Evolutionary conservation across 805 yeast genomes (phyloP).

Genomic region (Saturnispora hagleri): DNA sequence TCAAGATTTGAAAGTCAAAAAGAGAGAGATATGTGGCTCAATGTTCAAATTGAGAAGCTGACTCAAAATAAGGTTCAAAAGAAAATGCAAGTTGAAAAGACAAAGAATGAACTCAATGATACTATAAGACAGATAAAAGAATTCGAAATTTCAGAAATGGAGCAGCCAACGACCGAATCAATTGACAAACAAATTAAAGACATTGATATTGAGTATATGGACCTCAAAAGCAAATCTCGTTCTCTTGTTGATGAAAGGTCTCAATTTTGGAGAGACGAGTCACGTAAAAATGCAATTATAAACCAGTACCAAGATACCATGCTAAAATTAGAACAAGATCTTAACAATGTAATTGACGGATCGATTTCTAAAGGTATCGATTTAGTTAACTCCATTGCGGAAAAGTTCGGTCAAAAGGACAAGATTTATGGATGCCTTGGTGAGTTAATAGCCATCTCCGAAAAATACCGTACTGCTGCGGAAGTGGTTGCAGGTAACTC

Average conservation of each 20-base stretch:
- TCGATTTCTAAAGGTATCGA: constrained; percentile 59
- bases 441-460: constrained; percentile 71
- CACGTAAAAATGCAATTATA: constrained; percentile 46
- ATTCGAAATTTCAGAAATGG: background rate
- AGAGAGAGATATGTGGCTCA: constrained; percentile 65
- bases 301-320: constrained; percentile 44
- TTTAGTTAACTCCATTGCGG: constrained; percentile 56
- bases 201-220: constrained; percentile 18
- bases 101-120: constrained; percentile 32
- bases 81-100: constrained; percentile 25
- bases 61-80: constrained; percentile 13
- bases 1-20: constrained; percentile 44
- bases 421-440: constrained; percentile 81
- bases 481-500: constrained; percentile 87
- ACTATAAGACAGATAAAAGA: constrained; percentile 17
- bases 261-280: constrained; percentile 70
- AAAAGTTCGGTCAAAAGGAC: constrained; percentile 41
- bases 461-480: constrained; percentile 74
- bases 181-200: constrained; percentile 18
- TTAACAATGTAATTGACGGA: constrained; percentile 70
- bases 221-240: constrained; percentile 33
- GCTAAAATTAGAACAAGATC: constrained; percentile 45
- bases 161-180: constrained; percentile 17
- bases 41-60: constrained; percentile 35
- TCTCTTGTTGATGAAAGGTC: constrained; percentile 58